Evolutionary conservation across 441 rosid species (phyloP), one percentile per base, ranked within the genome.

Genomic region (Adansonia gregorii): DNA sequence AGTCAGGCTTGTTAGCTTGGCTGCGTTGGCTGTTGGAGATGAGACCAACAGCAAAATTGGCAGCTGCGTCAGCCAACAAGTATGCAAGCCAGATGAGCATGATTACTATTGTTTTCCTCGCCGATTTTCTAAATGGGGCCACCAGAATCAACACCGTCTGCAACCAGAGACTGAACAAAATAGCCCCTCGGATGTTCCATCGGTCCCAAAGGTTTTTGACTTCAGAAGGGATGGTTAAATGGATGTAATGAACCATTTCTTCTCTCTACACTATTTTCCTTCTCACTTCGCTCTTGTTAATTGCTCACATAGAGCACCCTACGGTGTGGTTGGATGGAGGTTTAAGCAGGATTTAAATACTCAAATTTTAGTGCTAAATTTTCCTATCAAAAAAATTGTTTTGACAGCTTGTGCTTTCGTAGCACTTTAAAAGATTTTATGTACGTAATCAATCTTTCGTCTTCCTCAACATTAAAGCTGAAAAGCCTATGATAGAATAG

Each of bases 1-100:
- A 2, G 39, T 27, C 1, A 10, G 4, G 7, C 22, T 3, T 43
- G 15, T 3, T 19, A 15, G 12, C 2, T 19, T 9, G 31, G 27
- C 19, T 54, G 46, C 79, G 80, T 75, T 79, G 83, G 73, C 80
- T 81, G 46, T 85, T 77, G 10, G 88, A 83, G 78, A 86, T 83
- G 45, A 82, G 86, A 7, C 89, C 88, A 0, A 73, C 82, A 1
- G 88, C 85, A 19, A 74, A 88, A 27, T 79, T 82, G 17, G 91
- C 89, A 0, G 85, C 78, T 82, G 86, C 82, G 17, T 80, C 86
- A 1, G 91, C 91, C 0, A 86, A 75, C 81, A 88, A 81, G 77
- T 88, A 86, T 49, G 85, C 81, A 19, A 82, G 78, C 91, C 91
- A 86, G 54, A 85, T 78, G 59, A 83, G 66, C 27, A 75, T 2